Evolutionary conservation across 805 yeast genomes (phyloP).

Genomic region (Kodamaea fukazawae): DNA sequence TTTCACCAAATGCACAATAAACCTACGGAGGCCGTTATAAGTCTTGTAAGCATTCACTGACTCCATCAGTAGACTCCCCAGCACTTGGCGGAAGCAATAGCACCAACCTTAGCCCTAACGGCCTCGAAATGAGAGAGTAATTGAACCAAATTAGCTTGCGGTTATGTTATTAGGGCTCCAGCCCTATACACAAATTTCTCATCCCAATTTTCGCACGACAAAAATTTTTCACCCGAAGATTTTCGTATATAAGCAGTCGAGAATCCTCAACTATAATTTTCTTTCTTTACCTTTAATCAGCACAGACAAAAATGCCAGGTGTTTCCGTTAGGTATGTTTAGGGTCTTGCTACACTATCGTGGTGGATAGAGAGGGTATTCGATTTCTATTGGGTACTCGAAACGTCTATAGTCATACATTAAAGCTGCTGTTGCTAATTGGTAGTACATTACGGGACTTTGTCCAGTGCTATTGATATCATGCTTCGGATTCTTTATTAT

Average conservation of each 20-base stretch:
- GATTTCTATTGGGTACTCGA: slow-evolving; percentile 5
- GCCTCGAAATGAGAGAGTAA: no score
- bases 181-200: no score
- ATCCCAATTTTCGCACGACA: background rate
- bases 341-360: slow-evolving; percentile 18
- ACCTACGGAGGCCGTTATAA: no score
- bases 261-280: background rate
- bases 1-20: no score
- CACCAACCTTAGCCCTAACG: no score
- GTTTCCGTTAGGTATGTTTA: slow-evolving; percentile 92
- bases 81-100: no score
- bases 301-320: slow-evolving; percentile 82
- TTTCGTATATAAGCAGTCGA: slow-evolving; percentile 3
- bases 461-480: background rate
- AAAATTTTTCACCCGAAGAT: background rate
- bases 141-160: no score
- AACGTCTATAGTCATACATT: slow-evolving; percentile 10
- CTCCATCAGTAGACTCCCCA: no score
- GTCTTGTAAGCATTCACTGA: no score
- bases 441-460: background rate
- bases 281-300: slow-evolving; percentile 12
- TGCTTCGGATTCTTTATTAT: background rate
- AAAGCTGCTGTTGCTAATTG: background rate
- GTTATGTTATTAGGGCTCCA: no score
- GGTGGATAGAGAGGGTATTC: slow-evolving; percentile 23